Percentiles rank a stretch among this genome's conserved stretches.
Evolutionary conservation across 2,329 filamentous ascomycete species (phyloP).

Genomic region (Fusarium anthophilum): DNA sequence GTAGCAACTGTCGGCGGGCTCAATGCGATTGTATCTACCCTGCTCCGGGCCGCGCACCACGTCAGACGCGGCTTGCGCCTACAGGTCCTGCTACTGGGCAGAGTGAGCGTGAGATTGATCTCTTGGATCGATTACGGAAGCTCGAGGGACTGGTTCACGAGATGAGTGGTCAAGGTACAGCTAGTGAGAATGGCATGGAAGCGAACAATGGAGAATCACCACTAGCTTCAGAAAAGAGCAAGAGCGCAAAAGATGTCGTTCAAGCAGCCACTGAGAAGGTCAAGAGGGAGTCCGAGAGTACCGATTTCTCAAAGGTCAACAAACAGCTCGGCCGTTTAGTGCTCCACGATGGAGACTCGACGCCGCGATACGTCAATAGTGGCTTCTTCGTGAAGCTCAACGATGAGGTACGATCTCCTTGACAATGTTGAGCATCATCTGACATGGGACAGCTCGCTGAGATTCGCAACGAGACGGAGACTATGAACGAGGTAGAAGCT

Average conservation of each 20-base stretch:
- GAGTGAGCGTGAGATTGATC: conserved; percentile 70
- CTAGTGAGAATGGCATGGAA: background rate
- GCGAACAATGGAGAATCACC: background rate
- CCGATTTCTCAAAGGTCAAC: conserved; percentile 53
- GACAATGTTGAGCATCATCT: background rate
- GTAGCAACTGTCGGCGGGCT: conserved; percentile 59
- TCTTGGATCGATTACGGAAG: conserved; percentile 75
- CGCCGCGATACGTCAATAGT: conserved; percentile 77
- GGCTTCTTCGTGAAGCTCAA: conserved; percentile 79
- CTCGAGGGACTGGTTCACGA: conserved; percentile 79
- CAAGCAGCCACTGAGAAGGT: conserved; percentile 24
- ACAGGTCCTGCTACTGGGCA: conserved; percentile 54
- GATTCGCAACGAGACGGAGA: conserved; percentile 28
- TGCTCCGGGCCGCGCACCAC: conserved; percentile 74
- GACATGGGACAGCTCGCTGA: conserved; percentile 21
- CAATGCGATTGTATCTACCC: conserved; percentile 78
- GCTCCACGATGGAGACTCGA: conserved; percentile 72
- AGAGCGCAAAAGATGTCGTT: conserved; percentile 5
- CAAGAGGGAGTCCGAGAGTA: conserved; percentile 43
- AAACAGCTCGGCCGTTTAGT: conserved; percentile 66
- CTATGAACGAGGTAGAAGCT: conserved; percentile 15
- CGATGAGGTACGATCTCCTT: conserved; percentile 67
- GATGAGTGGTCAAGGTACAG: conserved; percentile 62
- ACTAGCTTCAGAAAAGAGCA: background rate
- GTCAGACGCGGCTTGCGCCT: conserved; percentile 65